Conservation (phyloP, 106 monocot species). For the Dioscorea alata region DNA sequence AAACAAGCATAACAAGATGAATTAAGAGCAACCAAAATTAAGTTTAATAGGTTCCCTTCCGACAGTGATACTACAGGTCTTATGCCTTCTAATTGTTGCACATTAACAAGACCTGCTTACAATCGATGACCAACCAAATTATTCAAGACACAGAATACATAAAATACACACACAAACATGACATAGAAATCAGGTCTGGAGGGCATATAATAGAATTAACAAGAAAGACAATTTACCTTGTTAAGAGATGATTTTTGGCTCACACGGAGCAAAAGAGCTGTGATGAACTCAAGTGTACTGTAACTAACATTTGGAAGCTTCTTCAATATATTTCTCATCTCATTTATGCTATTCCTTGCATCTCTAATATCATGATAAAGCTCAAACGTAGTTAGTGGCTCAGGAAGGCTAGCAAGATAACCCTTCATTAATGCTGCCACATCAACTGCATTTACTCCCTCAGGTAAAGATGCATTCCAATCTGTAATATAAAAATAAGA, state of each 20-base stretch:
- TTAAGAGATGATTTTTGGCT: constrained; percentile 87
- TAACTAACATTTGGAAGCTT: constrained; percentile 83
- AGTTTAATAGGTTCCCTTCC: no score
- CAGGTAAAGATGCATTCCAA: constrained; percentile 70
- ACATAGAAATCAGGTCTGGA: neutral
- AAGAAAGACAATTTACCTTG: constrained; percentile 43
- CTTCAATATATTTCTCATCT: constrained; percentile 71
- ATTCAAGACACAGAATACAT: neutral
- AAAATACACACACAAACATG: neutral
- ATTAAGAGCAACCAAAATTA: no score
- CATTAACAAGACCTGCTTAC: no score
- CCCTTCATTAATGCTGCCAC: constrained; percentile 77
- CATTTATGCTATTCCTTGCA: constrained; percentile 61
- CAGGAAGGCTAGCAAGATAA: constrained; percentile 88
- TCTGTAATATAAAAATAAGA: constrained; percentile 46
- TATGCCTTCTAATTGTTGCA: no score
- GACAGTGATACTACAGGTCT: no score
- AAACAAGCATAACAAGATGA: no score
- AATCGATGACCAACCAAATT: no score
- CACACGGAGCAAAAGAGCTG: constrained; percentile 76
- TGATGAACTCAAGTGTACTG: constrained; percentile 80
- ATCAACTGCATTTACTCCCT: constrained; percentile 58
- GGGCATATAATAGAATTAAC: neutral
- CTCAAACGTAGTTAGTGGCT: constrained; percentile 80
- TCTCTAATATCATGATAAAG: constrained; percentile 73